phyloP scores from a whole-genome alignment of 345 rosid species.

The Ceriops tagal region DNA sequence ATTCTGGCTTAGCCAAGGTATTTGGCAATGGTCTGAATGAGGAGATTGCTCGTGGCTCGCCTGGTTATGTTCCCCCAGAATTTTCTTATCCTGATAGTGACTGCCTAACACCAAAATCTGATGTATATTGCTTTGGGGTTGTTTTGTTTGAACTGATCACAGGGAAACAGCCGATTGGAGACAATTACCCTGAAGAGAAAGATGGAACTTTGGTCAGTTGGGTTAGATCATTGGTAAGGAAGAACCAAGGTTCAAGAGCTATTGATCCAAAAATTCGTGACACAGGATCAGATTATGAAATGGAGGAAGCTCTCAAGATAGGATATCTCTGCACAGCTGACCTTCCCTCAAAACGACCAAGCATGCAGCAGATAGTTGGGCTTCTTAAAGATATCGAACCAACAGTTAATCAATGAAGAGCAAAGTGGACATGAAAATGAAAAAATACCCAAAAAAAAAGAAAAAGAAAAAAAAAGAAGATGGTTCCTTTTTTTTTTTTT shows the following conservation, averaged over 20 bases:
- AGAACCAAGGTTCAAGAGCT: constrained; percentile 53
- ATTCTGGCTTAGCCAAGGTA: constrained; percentile 78
- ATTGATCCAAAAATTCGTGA: constrained; percentile 72
- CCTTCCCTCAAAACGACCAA: constrained; percentile 80
- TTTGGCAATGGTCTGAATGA: constrained; percentile 73
- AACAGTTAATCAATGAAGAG: constrained; percentile 32
- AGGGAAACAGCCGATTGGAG: constrained; percentile 68
- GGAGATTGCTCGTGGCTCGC: constrained; percentile 62
- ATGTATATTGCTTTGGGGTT: constrained; percentile 88
- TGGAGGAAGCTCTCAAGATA: constrained; percentile 85
- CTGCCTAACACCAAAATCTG: constrained; percentile 70
- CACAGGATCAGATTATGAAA: constrained; percentile 56
- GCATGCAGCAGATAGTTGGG: constrained; percentile 94
- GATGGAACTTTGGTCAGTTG: constrained; percentile 56
- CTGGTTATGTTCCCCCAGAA: constrained; percentile 84
- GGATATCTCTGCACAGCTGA: constrained; percentile 92
- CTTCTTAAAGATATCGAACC: constrained; percentile 93
- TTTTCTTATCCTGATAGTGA: constrained; percentile 53
- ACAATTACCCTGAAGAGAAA: constrained; percentile 65
- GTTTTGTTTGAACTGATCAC: constrained; percentile 78
- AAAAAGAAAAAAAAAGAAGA: background rate
- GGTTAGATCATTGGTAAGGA: constrained; percentile 70
- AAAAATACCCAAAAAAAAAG: too few relatives aligned
- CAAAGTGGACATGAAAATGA: constrained; percentile 1
- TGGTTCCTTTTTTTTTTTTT: background rate